Conservation (phyloP, 768 basidiomycete species). For the Amanita molliuscula region DNA sequence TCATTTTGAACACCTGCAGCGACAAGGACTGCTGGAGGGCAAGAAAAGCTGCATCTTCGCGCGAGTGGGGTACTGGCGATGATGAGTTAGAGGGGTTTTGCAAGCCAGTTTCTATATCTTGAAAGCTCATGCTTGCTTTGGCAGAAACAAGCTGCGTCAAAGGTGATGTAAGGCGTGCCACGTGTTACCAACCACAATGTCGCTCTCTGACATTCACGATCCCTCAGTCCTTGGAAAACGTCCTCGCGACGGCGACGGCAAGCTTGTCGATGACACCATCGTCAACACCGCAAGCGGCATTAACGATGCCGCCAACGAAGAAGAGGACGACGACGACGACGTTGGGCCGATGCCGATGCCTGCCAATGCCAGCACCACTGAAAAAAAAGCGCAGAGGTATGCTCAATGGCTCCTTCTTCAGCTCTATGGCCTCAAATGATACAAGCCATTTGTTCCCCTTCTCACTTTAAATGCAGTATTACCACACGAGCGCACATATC, state of each 20-base stretch:
- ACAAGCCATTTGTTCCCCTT: constrained; percentile 15
- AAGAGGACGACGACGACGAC: constrained; percentile 57
- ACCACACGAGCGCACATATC: constrained; percentile 85
- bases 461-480: constrained; percentile 47
- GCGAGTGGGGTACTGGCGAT: constrained; percentile 28
- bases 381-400: constrained; percentile 76
- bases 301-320: constrained; percentile 20
- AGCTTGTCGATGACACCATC: background rate
- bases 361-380: constrained; percentile 25
- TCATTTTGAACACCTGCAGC: constrained; percentile 98
- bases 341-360: constrained; percentile 87
- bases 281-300: background rate
- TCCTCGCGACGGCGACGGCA: constrained; percentile 25
- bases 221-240: constrained; percentile 57
- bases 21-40: constrained; percentile 71
- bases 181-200: constrained; percentile 4
- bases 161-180: constrained; percentile 1
- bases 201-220: constrained; percentile 13
- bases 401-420: constrained; percentile 13
- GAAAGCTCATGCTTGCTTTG: constrained; percentile 36
- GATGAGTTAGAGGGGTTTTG: constrained; percentile 24
- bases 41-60: constrained; percentile 66
- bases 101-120: constrained; percentile 43
- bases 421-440: constrained; percentile 21
- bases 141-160: background rate